Evolutionary conservation across 225 moss, liverwort and hornwort genomes (phyloP), one percentile per base, ranked within the genome.

Genomic region (Sphagnum tenellum): DNA sequence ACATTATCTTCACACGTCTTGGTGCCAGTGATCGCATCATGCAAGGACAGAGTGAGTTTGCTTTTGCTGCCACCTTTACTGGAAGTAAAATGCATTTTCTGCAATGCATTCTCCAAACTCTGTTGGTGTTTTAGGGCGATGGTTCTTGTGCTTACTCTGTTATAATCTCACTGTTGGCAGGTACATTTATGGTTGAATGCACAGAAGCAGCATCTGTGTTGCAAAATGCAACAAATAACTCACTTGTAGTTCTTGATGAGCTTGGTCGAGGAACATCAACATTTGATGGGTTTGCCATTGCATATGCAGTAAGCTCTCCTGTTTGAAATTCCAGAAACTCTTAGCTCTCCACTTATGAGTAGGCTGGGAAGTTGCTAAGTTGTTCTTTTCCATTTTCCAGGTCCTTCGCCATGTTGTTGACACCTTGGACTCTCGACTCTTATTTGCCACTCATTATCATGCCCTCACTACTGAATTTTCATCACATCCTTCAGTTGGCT

Each of bases 161-260:
- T 29, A 29, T 29, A 29, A 29, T 29, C 29, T 47, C 47, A 54
- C 13, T 80, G 51, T 60, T 78, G 52, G 56, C 80, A 93, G 93
- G 93, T 67, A 93, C 94, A 55, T 94, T 94, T 70, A 89, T 94
- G 94, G 87, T 94, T 52, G 94, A 94, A 71, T 94, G 94, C 66
- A 82, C 70, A 47, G 94, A 94, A 71, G 86, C 94, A 65, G 86
- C 94, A 59, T 94, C 94, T 68, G 85, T 94, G 14, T 67, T 94
- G 56, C 84, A 71, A 70, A 77, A 90, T 71, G 94, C 94, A 71
- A 90, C 89, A 57, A 85, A 85, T 71, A 82, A 89, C 64, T 94
- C 93, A 55, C 74, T 94, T 12, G 88, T 94, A n/a, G 78, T 94
- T 45, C 68, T 94, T 72, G 94, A 94, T 76, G 94, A 94, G 71